phyloP scores from a whole-genome alignment of 2,329 filamentous ascomycete genomes.

The Dendryphion nanum region DNA sequence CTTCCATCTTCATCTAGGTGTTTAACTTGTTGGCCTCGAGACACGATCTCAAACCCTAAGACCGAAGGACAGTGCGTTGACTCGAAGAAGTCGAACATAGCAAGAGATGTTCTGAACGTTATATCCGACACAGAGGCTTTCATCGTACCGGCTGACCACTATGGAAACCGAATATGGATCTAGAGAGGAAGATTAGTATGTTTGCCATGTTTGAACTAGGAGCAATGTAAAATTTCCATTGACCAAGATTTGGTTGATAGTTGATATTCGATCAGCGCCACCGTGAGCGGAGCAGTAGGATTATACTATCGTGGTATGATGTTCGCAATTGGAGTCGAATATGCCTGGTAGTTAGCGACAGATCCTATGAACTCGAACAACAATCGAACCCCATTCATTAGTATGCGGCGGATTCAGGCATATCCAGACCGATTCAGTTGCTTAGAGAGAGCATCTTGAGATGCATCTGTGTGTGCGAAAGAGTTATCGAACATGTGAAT shows the following conservation, averaged over 20 bases:
- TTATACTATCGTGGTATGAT: neutral
- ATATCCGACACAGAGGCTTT: slow-evolving; percentile 15
- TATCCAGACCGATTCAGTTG: neutral
- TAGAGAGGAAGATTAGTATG: slow-evolving; percentile 11
- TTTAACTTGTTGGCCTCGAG: slow-evolving; percentile 13
- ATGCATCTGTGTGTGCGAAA: neutral
- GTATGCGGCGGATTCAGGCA: neutral
- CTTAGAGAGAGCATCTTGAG: neutral
- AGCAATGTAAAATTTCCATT: too few relatives aligned
- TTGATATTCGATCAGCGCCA: neutral
- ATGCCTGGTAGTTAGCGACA: neutral
- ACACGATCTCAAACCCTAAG: slow-evolving; percentile 7
- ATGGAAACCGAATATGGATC: slow-evolving; percentile 9
- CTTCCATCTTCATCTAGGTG: slow-evolving; percentile 10
- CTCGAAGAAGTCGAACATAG: slow-evolving; percentile 7
- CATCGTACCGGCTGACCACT: slow-evolving; percentile 11
- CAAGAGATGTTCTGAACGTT: slow-evolving; percentile 9
- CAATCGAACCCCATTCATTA: neutral
- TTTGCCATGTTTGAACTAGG: slow-evolving; percentile 9
- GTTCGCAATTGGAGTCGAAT: neutral
- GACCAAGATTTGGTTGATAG: too few relatives aligned
- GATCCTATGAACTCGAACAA: neutral
- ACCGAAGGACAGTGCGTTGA: slow-evolving; percentile 8
- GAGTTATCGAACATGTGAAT: too few relatives aligned
- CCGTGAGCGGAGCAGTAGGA: neutral